phyloP scores from a whole-genome alignment of 306 rosid species.

The Herpetospermum pedunculosum region DNA sequence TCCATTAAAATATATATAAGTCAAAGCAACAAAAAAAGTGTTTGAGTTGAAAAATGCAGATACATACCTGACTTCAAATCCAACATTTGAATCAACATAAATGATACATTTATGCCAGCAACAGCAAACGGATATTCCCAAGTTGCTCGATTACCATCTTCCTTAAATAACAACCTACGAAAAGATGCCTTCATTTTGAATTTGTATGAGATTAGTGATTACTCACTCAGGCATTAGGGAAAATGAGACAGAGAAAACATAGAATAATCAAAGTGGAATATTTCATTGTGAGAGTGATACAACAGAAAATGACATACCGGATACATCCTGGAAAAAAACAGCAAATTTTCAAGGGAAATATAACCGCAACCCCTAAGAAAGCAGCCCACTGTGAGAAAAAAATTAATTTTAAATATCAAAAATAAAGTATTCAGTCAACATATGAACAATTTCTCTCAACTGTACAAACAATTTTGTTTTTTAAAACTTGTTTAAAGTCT shows the following conservation, averaged over 20 bases:
- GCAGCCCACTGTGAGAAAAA: constrained; percentile 35
- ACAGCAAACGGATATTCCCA: constrained; percentile 98
- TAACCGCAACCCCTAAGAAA: constrained; percentile 83
- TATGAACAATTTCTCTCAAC: not conserved
- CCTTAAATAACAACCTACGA: constrained; percentile 70
- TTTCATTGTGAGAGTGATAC: not conserved
- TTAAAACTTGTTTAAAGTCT: too few relatives aligned
- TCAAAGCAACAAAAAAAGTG: not conserved
- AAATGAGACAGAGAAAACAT: constrained; percentile 10
- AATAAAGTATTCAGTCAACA: not conserved
- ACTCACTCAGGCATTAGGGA: constrained; percentile 20
- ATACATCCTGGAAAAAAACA: constrained; percentile 61
- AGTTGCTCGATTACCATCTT: constrained; percentile 70
- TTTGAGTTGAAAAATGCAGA: not conserved
- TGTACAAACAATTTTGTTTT: too few relatives aligned
- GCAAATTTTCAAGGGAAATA: constrained; percentile 85
- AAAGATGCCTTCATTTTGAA: constrained; percentile 91
- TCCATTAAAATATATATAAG: not conserved
- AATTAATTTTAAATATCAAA: constrained; percentile 16
- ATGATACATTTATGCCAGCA: constrained; percentile 86
- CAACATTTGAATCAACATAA: constrained; percentile 84
- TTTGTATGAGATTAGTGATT: constrained; percentile 50
- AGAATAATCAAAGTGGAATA: not conserved
- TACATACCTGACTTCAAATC: constrained; percentile 63
- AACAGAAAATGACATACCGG: constrained; percentile 51